Percentiles rank a stretch among this genome's conserved stretches.
These are phyloP conservation scores for Bruguiera gymnorhiza DNA, from an alignment of 345 rosid species.

Conservation along the genomic window DNA sequence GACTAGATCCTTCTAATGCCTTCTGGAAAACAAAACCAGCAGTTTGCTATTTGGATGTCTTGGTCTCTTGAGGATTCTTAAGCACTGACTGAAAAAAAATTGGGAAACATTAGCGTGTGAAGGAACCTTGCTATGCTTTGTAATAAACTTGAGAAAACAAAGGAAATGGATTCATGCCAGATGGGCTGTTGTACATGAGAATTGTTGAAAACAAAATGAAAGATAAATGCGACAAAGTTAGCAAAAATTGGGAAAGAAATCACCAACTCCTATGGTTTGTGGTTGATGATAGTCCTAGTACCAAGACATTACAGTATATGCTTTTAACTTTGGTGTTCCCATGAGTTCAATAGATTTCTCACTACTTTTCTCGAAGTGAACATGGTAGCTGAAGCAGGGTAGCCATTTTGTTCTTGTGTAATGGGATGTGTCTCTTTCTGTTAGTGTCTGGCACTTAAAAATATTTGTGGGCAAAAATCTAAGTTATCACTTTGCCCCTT, in stretches of 20 bases:
- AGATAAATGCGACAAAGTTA: background rate
- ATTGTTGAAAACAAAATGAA: background rate
- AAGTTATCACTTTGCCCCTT: background rate
- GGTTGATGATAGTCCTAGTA: background rate
- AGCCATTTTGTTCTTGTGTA: background rate
- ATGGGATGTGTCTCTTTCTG: background rate
- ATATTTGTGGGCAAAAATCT: background rate
- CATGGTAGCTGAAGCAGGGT: background rate
- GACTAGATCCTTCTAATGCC: too few relatives aligned
- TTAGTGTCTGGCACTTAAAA: background rate
- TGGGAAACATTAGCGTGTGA: background rate
- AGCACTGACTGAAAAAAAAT: too few relatives aligned
- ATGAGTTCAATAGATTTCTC: background rate
- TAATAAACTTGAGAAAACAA: background rate
- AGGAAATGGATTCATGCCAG: background rate
- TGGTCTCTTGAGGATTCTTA: background rate
- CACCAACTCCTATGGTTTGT: background rate
- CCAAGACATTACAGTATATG: background rate
- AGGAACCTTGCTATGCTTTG: background rate
- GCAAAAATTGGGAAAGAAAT: conserved; percentile 2
- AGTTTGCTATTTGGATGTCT: conserved; percentile 3
- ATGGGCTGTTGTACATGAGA: background rate
- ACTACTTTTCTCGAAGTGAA: background rate
- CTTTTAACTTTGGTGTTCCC: background rate
- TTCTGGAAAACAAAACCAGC: too few relatives aligned